These are phyloP conservation scores for Fusarium siculi DNA, from an alignment of 2,329 filamentous ascomycete species.

Conservation along the genomic window DNA sequence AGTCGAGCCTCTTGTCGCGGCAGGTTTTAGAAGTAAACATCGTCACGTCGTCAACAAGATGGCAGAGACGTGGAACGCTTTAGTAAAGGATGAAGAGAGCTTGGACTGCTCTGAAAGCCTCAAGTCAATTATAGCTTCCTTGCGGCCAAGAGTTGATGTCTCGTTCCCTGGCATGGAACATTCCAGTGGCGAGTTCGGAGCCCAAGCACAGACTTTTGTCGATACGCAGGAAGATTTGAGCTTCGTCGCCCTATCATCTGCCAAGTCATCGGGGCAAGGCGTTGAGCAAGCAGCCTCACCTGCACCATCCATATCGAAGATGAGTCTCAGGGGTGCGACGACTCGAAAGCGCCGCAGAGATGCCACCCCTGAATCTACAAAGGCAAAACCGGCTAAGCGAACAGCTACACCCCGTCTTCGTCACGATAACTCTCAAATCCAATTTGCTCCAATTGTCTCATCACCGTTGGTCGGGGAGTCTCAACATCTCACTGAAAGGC, in stretches of 20 bases:
- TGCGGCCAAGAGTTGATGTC: conserved; percentile 65
- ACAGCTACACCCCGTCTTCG: conserved; percentile 65
- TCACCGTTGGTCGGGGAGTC: conserved; percentile 66
- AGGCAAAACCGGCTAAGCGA: conserved; percentile 41
- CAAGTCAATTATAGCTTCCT: conserved; percentile 68
- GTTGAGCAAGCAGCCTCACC: conserved; percentile 26
- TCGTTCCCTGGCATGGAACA: conserved; percentile 57
- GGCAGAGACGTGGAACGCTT: conserved; percentile 72
- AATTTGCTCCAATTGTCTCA: conserved; percentile 76
- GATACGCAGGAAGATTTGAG: conserved; percentile 61
- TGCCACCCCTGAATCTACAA: conserved; percentile 40
- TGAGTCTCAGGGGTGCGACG: conserved; percentile 34
- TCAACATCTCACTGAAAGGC: conserved; percentile 80
- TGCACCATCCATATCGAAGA: conserved; percentile 24
- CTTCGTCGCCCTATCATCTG: conserved; percentile 46
- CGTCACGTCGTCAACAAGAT: conserved; percentile 62
- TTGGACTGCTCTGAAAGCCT: conserved; percentile 74
- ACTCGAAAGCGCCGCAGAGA: conserved; percentile 46
- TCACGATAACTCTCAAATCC: conserved; percentile 85
- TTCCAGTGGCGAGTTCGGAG: conserved; percentile 52
- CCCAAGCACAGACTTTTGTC: conserved; percentile 55
- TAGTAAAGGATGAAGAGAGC: conserved; percentile 69
- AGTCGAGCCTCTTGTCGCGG: conserved; percentile 65
- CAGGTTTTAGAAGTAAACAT: conserved; percentile 69
- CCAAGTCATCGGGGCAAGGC: conserved; percentile 45